Base-by-base conservation (phyloP, 1,284 basidiomycete species). In the Sphagnurus paluster region DNA sequence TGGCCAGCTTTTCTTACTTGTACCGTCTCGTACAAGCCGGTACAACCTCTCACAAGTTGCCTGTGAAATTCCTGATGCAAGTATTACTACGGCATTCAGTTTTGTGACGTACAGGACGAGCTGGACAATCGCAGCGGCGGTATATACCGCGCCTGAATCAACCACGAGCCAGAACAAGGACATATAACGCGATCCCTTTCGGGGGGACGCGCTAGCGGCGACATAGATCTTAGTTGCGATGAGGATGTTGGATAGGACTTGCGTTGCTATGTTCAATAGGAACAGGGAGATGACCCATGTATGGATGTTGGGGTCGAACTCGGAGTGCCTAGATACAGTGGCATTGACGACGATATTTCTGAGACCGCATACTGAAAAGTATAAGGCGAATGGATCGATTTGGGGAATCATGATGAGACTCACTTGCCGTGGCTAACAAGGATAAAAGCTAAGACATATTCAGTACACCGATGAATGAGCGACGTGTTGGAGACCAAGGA, bases 1-100 rank as follows among this genome's bases (percentile, higher is more conserved):
- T n/a, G n/a, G n/a, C n/a, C n/a, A n/a, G n/a, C n/a, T n/a, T n/a
- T n/a, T n/a, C n/a, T n/a, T n/a, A n/a, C n/a, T n/a, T n/a, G n/a
- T n/a, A n/a, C n/a, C n/a, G n/a, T n/a, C n/a, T n/a, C n/a, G n/a
- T n/a, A n/a, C n/a, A n/a, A n/a, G n/a, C n/a, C n/a, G n/a, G n/a
- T n/a, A n/a, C n/a, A n/a, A n/a, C n/a, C n/a, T n/a, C n/a, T n/a
- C n/a, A n/a, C n/a, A n/a, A n/a, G n/a, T n/a, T n/a, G n/a, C n/a
- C n/a, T n/a, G n/a, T n/a, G n/a, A n/a, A n/a, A n/a, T n/a, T n/a
- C n/a, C n/a, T n/a, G n/a, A n/a, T n/a, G n/a, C n/a, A n/a, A n/a
- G n/a, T n/a, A n/a, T n/a, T n/a, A 58, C 58, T 9, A 57, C 57
- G 3, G 58, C 57, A 32, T 61, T 60, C 57, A 60, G 60, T 9